phyloP scores from a whole-genome alignment of 2,329 filamentous ascomycete genomes.

The Colletotrichum lupini region DNA sequence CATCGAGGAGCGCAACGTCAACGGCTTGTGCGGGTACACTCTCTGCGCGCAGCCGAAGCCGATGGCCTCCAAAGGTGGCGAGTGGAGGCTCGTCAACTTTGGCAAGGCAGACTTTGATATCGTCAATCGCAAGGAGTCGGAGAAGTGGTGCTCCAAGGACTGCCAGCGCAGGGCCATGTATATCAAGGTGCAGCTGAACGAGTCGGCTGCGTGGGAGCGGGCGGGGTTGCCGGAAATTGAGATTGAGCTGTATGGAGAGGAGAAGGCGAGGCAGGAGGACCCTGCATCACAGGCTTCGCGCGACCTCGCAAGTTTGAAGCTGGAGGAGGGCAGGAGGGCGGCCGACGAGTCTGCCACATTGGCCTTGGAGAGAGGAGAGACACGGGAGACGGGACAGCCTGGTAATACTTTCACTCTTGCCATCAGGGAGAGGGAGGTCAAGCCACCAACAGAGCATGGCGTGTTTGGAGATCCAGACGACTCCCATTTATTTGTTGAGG shows the following conservation, averaged over 20 bases:
- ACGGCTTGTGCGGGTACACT: constrained; percentile 83
- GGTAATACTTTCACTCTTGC: constrained; percentile 56
- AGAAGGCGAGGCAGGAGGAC: constrained; percentile 57
- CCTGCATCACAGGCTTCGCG: constrained; percentile 50
- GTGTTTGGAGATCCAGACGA: constrained; percentile 42
- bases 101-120: constrained; percentile 70
- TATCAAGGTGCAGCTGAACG: constrained; percentile 87
- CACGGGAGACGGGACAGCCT: constrained; percentile 22
- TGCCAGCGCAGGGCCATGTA: constrained; percentile 87
- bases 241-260: constrained; percentile 77
- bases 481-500: constrained; percentile 60
- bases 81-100: constrained; percentile 73
- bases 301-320: constrained; percentile 53
- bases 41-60: constrained; percentile 77
- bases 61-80: constrained; percentile 65
- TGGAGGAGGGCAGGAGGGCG: constrained; percentile 55
- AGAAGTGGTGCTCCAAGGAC: constrained; percentile 86
- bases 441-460: constrained; percentile 41
- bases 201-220: constrained; percentile 87
- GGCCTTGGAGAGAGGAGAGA: constrained; percentile 61
- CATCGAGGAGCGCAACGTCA: constrained; percentile 88
- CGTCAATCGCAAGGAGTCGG: constrained; percentile 76
- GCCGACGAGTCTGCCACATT: constrained; percentile 55
- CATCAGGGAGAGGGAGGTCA: constrained; percentile 63
- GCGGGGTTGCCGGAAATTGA: constrained; percentile 65